Conservation (phyloP, 106 monocot species). For the Amphibolis antarctica region DNA sequence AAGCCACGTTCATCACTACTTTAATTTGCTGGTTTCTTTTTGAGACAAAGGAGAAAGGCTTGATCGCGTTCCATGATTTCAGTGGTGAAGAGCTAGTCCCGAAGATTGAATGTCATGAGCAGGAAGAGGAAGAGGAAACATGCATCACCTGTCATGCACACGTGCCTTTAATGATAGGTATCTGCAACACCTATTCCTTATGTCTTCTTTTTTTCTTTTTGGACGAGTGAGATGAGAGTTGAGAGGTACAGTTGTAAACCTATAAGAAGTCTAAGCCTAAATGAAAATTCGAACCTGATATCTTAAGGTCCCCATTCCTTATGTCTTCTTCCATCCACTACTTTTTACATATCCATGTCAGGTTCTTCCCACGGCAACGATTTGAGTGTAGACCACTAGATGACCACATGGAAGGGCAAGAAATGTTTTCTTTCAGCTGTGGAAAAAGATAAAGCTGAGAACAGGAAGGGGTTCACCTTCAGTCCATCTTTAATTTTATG, state of each 20-base stretch:
- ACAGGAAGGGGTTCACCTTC: not conserved
- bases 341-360: too few relatives aligned
- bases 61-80: too few relatives aligned
- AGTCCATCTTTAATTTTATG: not conserved
- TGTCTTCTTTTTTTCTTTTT: not conserved
- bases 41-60: too few relatives aligned
- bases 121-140: not conserved
- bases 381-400: not conserved
- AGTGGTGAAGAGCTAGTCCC: constrained; percentile 4
- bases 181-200: constrained; percentile 5
- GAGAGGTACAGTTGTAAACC: too few relatives aligned
- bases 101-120: not conserved
- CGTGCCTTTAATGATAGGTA: not conserved
- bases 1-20: too few relatives aligned
- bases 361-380: not conserved
- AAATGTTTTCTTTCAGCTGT: not conserved
- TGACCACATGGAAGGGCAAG: not conserved
- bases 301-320: too few relatives aligned
- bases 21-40: too few relatives aligned
- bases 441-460: not conserved
- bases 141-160: not conserved
- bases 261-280: too few relatives aligned
- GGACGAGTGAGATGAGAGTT: too few relatives aligned
- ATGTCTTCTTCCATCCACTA: too few relatives aligned
- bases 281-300: too few relatives aligned